Evolutionary conservation across 1,284 basidiomycete species (phyloP), one percentile per base, ranked within the genome.

Genomic region (Pulveroboletus sp.): DNA sequence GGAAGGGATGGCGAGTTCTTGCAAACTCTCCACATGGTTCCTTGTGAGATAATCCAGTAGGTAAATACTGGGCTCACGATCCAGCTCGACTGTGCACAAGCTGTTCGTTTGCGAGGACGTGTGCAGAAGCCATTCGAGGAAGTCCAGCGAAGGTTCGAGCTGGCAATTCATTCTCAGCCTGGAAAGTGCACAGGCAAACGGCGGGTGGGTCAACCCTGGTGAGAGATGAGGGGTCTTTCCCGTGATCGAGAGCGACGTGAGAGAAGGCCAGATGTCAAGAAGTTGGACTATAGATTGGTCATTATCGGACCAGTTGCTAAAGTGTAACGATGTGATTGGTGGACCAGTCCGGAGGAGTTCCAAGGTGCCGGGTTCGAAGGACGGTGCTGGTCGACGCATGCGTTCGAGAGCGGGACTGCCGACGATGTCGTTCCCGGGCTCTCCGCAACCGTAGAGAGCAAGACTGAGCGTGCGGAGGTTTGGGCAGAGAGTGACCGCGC

Each of bases 221-320:
- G 79, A 78, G 55, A 81, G 72, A 52, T 78, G 77, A 14, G 86
- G 84, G 0, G 82, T 74, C 28, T 80, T 82, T 33, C 87, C 87
- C 54, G 79, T 79, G 52, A 89, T 77, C 52, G 78, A 75, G 42
- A 90, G 78, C 22, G 78, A 78, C 54, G 72, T 73, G 49, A 90
- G 71, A 22, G 77, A 75, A 3, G 85, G 78, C 81, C 82, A 88
- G 52, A 84, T 73, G 52, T 80, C 77, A 60, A 89, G 80, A 35
- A 90, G 78, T 69, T 86, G 84, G 43, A 77, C 72, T 49, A 88
- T 73, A n/a, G 80, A 75, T 36, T 80, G 72, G 49, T 78, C 72
- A 65, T 86, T 83, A 60, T 84, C 80, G 18, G 87, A 84, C 86
- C 85, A 89, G 66, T 89, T 89, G 65, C 77, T 80, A 65, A 89